Evolutionary conservation across 2,329 filamentous ascomycete species (phyloP).

Genomic region (Nemania sp.): DNA sequence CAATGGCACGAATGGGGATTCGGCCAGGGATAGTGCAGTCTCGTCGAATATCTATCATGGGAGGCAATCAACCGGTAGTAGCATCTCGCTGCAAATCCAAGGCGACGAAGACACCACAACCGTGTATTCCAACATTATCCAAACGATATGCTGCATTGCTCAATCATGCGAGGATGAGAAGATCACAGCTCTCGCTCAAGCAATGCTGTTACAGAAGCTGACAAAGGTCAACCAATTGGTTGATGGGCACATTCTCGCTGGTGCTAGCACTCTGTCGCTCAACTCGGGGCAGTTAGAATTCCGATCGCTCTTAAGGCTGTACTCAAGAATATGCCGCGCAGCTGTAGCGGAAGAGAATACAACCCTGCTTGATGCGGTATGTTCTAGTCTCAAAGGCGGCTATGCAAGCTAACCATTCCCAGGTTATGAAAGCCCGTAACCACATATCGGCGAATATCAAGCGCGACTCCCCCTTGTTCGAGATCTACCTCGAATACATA

Average conservation of each 20-base stretch:
- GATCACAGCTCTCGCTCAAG: slow-evolving; percentile 89
- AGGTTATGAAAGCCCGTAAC: slow-evolving; percentile 76
- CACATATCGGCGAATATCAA: slow-evolving; percentile 73
- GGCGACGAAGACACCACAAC: slow-evolving; percentile 78
- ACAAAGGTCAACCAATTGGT: slow-evolving; percentile 79
- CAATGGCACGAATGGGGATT: slow-evolving; percentile 55
- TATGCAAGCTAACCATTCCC: slow-evolving; percentile 20
- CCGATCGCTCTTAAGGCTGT: slow-evolving; percentile 81
- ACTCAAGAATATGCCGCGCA: slow-evolving; percentile 73
- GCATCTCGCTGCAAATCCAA: slow-evolving; percentile 74
- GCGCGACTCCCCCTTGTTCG: slow-evolving; percentile 73
- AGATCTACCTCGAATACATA: slow-evolving; percentile 81
- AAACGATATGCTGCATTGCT: slow-evolving; percentile 91
- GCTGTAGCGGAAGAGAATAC: slow-evolving; percentile 71
- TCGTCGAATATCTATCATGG: slow-evolving; percentile 53
- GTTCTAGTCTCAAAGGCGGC: slow-evolving; percentile 30
- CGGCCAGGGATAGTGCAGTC: slow-evolving; percentile 43
- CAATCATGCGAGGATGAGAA: slow-evolving; percentile 81
- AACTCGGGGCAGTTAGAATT: slow-evolving; percentile 82
- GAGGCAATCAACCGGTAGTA: slow-evolving; percentile 68
- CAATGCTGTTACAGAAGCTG: slow-evolving; percentile 95
- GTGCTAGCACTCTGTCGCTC: slow-evolving; percentile 76
- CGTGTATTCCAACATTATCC: slow-evolving; percentile 87
- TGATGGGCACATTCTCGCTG: slow-evolving; percentile 82
- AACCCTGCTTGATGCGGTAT: slow-evolving; percentile 70